Percentiles rank a stretch among this genome's conserved stretches.
Evolutionary conservation across 495 filamentous ascomycete genomes (phyloP).

Genomic region (Margaritispora aquatica): DNA sequence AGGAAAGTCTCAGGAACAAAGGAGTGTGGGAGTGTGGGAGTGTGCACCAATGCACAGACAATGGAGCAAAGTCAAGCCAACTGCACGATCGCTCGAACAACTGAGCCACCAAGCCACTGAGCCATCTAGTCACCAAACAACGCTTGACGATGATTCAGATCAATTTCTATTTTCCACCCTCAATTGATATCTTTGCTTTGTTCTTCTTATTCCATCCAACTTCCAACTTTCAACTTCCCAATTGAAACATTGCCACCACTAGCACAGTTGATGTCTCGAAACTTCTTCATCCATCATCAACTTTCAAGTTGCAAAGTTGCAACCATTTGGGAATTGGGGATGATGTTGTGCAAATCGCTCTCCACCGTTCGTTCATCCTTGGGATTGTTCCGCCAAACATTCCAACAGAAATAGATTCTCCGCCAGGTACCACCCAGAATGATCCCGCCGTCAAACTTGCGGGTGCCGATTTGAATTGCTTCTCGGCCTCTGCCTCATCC

Average conservation of each 20-base stretch:
- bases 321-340: no score
- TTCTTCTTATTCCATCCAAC: background rate
- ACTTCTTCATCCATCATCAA: no score
- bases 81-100: no score
- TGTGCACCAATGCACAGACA: background rate
- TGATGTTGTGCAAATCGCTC: no score
- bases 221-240: no score
- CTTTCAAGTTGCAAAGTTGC: no score
- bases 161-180: background rate
- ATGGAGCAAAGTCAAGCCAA: background rate
- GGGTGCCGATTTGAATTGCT: background rate
- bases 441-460: background rate
- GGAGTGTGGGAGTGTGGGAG: no score
- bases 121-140: background rate
- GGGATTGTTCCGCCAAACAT: background rate
- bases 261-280: no score
- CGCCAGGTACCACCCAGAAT: background rate
- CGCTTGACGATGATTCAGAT: background rate
- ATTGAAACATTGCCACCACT: background rate
- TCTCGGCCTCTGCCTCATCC: background rate
- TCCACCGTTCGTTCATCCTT: no score
- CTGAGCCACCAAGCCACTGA: no score
- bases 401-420: background rate
- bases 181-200: background rate
- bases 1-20: slow-evolving; percentile 2